Percentiles rank a stretch among this genome's conserved stretches.
These are phyloP conservation scores for Piper longum DNA, from an alignment of 164 flowering plant species.

Conservation along the genomic window DNA sequence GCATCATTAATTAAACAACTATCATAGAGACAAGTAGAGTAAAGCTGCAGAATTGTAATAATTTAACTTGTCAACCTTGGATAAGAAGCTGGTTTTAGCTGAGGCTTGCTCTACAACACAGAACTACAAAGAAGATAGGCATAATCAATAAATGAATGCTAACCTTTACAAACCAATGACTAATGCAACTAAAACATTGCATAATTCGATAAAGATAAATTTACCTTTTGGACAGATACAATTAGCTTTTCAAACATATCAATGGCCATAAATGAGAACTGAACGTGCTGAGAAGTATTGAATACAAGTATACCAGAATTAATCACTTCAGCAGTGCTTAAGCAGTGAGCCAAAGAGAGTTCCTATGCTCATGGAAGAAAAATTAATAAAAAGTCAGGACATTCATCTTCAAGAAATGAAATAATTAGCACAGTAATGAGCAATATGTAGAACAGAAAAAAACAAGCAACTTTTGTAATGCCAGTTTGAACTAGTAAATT, in stretches of 20 bases:
- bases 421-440: no score
- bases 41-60: background rate
- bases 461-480: no score
- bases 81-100: slow-evolving; percentile 38
- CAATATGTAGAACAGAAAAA: no score
- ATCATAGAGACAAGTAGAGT: background rate
- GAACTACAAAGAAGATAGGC: slow-evolving; percentile 17
- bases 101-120: slow-evolving; percentile 54
- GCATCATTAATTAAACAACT: background rate
- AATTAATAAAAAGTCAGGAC: background rate
- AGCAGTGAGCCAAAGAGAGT: slow-evolving; percentile 70
- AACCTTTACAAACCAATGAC: no score
- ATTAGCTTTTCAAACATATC: slow-evolving; percentile 82
- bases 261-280: slow-evolving; percentile 63
- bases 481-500: no score
- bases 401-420: background rate
- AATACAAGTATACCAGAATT: slow-evolving; percentile 13
- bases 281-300: slow-evolving; percentile 49
- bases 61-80: slow-evolving; percentile 41
- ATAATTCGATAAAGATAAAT: background rate
- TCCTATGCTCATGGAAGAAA: slow-evolving; percentile 34
- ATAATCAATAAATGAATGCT: background rate
- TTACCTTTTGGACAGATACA: slow-evolving; percentile 59
- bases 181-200: background rate
- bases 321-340: slow-evolving; percentile 37